Conservation (phyloP, 495 filamentous ascomycete species). For the Penicillium simplicissimum region DNA sequence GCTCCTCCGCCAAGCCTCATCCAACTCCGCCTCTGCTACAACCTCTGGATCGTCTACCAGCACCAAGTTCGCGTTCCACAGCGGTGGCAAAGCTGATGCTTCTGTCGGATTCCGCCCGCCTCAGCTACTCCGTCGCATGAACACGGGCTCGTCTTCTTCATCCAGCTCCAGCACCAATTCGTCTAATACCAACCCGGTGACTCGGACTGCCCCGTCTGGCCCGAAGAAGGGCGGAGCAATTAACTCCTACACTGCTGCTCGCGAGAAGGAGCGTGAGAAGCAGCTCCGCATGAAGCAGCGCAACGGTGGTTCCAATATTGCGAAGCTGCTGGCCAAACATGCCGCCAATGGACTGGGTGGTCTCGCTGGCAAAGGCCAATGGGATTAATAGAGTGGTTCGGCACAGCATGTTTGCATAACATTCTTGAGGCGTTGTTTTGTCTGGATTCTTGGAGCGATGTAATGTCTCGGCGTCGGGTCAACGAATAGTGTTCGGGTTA, state of each 20-base stretch:
- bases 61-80: conserved; percentile 63
- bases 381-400: conserved; percentile 31
- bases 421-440: neutral
- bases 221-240: conserved; percentile 72
- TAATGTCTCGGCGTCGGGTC: conserved; percentile 1
- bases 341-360: conserved; percentile 34
- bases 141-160: conserved; percentile 58
- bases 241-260: conserved; percentile 79
- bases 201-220: conserved; percentile 48
- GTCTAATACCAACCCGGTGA: conserved; percentile 38
- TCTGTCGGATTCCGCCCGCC: conserved; percentile 68
- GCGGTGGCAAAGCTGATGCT: conserved; percentile 38
- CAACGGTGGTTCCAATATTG: conserved; percentile 35
- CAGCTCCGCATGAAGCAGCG: conserved; percentile 53
- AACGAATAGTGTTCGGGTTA: neutral
- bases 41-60: conserved; percentile 39
- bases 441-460: neutral
- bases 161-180: conserved; percentile 23
- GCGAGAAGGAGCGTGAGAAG: conserved; percentile 67
- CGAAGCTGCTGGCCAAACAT: conserved; percentile 42
- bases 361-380: conserved; percentile 37
- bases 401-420: neutral
- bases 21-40: conserved; percentile 50
- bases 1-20: conserved; percentile 66
- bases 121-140: conserved; percentile 74